Evolutionary conservation across 495 filamentous ascomycete species (phyloP), one percentile per base, ranked within the genome.

Genomic region (Coniosporium apollinis): DNA sequence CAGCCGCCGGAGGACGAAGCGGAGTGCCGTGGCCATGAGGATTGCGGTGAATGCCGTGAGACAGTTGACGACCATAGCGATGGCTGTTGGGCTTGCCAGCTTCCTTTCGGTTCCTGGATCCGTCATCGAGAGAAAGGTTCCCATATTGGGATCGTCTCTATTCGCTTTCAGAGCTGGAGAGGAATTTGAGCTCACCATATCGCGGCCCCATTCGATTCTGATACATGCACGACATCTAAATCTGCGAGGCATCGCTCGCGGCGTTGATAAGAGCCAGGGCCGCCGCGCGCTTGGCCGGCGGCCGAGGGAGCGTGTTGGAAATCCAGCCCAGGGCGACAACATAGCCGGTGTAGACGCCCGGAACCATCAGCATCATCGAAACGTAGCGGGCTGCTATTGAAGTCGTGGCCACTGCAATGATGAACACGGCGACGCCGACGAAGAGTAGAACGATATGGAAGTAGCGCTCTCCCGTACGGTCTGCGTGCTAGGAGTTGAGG

Each of bases 291-390:
- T 92, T 92, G 0, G 79, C 72, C 0, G 78, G 82, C 1, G 84
- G 83, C n/a, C 84, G 71, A 2, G 82, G 81, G 26, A 91, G 62
- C 2, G 74, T 75, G 52, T 81, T 83, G 21, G 65, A 72, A 45
- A 86, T 85, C 82, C 81, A 89, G 7, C 72, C 72, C 6, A 87
- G 61, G 5, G 67, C 66, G 2, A 87, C 77, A 1, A 81, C 79
- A 42, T 78, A 86, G 11, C 70, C 74, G n/a, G 64, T 57, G 42
- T 75, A 76, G 6, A 74, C 59, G 0, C 67, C 69, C 0, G 66
- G 62, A 4, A 64, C 71, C 81, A 91, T 87, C 26, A 91, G 62
- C 70, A 89, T 79, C 74, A 91, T 87, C 15, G 76, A 65, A 15
- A 87, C 51, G 47, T 89, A 92, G 24, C 82, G 61, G 2, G 83